These are phyloP conservation scores for Trichoderma harzianum DNA, from an alignment of 2,329 filamentous ascomycete species.

Conservation along the genomic window DNA sequence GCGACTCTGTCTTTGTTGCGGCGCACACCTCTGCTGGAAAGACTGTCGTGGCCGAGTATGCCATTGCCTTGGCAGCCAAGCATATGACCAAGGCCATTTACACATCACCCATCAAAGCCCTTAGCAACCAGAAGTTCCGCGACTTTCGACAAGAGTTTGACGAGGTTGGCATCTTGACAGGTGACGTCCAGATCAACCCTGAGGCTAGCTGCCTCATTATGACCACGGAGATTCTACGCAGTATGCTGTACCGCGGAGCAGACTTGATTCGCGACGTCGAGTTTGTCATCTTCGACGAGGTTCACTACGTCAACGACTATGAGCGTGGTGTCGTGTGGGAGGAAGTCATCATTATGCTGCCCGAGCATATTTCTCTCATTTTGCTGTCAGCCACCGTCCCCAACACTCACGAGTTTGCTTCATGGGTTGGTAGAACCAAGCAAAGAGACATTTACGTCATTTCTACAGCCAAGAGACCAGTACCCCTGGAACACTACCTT, in stretches of 20 bases:
- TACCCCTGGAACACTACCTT: constrained; percentile 91
- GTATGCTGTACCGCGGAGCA: constrained; percentile 95
- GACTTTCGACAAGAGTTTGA: constrained; percentile 90
- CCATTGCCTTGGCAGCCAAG: constrained; percentile 91
- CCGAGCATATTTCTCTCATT: constrained; percentile 94
- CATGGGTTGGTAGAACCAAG: constrained; percentile 96
- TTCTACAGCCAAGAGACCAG: constrained; percentile 90
- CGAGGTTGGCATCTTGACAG: constrained; percentile 94
- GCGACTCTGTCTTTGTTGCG: constrained; percentile 96
- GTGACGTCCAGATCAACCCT: constrained; percentile 95
- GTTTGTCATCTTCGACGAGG: constrained; percentile 98
- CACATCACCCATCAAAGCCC: constrained; percentile 95
- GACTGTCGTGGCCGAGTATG: constrained; percentile 97
- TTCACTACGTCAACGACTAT: constrained; percentile 96
- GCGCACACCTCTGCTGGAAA: constrained; percentile 97
- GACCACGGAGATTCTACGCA: constrained; percentile 96
- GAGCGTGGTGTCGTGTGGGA: constrained; percentile 98
- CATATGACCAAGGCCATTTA: constrained; percentile 99
- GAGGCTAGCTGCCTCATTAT: constrained; percentile 98
- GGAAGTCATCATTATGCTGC: constrained; percentile 99
- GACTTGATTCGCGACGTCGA: constrained; percentile 96
- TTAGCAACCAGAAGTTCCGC: constrained; percentile 98
- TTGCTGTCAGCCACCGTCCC: constrained; percentile 93
- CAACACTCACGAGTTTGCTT: constrained; percentile 96
- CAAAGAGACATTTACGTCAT: constrained; percentile 99